These are phyloP conservation scores for Capsicum baccatum DNA, from an alignment of 257 asterid species.

Conservation along the genomic window DNA sequence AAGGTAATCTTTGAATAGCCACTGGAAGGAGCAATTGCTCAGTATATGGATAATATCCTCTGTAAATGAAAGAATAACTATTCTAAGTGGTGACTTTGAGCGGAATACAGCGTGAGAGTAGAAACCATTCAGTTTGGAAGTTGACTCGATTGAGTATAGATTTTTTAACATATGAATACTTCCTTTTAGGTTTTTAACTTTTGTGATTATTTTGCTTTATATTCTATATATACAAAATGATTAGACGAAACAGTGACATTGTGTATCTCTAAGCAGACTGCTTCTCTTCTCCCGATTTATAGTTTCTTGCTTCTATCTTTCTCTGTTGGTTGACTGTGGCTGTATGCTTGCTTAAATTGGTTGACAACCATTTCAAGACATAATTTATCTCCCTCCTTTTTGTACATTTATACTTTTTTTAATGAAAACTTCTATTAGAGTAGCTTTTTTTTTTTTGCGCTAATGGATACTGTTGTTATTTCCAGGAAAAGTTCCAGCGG, in stretches of 20 bases:
- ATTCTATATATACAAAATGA: slow-evolving; percentile 9
- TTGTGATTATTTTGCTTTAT: neutral
- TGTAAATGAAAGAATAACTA: slow-evolving; percentile 17
- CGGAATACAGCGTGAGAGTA: neutral
- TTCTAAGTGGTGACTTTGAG: neutral
- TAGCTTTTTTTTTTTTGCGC: neutral
- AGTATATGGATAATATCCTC: neutral
- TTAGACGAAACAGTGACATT: neutral
- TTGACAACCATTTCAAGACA: slow-evolving; percentile 9
- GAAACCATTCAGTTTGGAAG: neutral
- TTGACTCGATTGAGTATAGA: neutral
- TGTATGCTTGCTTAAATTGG: slow-evolving; percentile 8
- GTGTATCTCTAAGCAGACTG: neutral
- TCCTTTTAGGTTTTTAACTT: neutral
- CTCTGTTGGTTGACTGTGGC: neutral
- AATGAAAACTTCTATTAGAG: neutral
- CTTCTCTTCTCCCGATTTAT: neutral
- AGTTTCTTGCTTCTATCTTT: neutral
- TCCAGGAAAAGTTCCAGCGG: slow-evolving; percentile 87
- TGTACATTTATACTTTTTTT: neutral
- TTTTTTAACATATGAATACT: neutral
- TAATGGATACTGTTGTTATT: neutral
- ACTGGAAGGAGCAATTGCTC: slow-evolving; percentile 9
- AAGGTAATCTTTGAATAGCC: slow-evolving; percentile 56
- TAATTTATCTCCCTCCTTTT: neutral